Conservation (phyloP, 2,329 filamentous ascomycete genomes). For the Aspergillus pseudoglaucus region DNA sequence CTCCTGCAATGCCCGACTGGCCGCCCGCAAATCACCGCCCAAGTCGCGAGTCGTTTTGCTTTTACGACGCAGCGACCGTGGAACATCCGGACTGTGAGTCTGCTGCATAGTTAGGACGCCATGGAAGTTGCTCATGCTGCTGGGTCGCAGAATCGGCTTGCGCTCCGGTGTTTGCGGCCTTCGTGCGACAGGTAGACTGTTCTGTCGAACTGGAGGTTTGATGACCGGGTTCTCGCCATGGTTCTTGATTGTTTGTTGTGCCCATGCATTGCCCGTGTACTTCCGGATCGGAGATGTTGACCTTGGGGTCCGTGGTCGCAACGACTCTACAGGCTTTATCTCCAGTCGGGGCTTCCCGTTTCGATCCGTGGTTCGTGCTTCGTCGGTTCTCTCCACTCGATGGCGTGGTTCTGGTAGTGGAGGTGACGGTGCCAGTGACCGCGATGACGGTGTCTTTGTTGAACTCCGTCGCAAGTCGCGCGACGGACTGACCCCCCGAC, state of each 20-base stretch:
- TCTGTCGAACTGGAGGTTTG: constrained; percentile 20
- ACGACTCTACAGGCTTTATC: constrained; percentile 35
- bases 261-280: constrained; percentile 28
- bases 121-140: constrained; percentile 49
- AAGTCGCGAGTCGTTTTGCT: constrained; percentile 50
- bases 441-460: constrained; percentile 9
- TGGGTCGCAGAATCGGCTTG: constrained; percentile 26
- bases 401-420: constrained; percentile 31
- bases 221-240: constrained; percentile 14
- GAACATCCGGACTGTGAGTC: constrained; percentile 34
- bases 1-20: constrained; percentile 46
- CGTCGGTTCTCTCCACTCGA: constrained; percentile 48
- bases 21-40: constrained; percentile 70
- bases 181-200: constrained; percentile 10
- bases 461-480: constrained; percentile 28
- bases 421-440: constrained; percentile 13
- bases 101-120: constrained; percentile 27
- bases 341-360: constrained; percentile 28
- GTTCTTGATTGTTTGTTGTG: constrained; percentile 18
- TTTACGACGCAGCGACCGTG: constrained; percentile 60
- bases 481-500: constrained; percentile 9
- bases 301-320: constrained; percentile 22
- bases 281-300: constrained; percentile 17
- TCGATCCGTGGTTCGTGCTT: constrained; percentile 39
- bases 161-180: constrained; percentile 32